Evolutionary conservation across 2,329 filamentous ascomycete genomes (phyloP), one percentile per base, ranked within the genome.

Genomic region (Epicoccum sorghinum): DNA sequence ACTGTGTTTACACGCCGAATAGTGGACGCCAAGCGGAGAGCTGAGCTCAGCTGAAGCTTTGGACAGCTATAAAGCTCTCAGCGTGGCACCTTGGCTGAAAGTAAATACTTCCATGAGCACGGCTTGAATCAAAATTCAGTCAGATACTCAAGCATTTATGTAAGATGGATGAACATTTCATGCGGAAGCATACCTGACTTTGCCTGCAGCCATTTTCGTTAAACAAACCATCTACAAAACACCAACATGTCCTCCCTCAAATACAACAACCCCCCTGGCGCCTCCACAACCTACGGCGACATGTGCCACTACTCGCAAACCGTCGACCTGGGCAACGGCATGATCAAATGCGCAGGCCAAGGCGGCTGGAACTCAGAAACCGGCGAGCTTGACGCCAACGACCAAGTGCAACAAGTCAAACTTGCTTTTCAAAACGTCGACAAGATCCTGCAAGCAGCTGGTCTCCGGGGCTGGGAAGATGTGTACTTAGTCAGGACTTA

Each of bases 391-490:
- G 46, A 48, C 10, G 22, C 32, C 4, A 36, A 25, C 9, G 38
- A 42, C 18, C 29, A 22, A 3, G 22, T n/a, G 3, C 22, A 38
- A 10, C 47, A 51, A 14, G 32, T 51, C 3, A 9, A 33, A 10
- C 35, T 44, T 7, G 47, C 47, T 12, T 39, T 45, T 13, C 24
- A 44, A n/a, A 51, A 51, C 18, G 40, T 51, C 22, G 47, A 51
- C 35, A 23, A 30, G 9, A 18, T 43, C 3, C 40, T 51, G 0
- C 18, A 38, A 7, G 33, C 32, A 3, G 33, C 40, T n/a, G 47
- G 47, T n/a, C 29, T 44, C 12, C 47, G 40, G 4, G 47, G 47
- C 2, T 51, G 40, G 47, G 47, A 51, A 12, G 47, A 51, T 29
- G 40, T 51, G 4, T 51, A 51, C n/a, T 7, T 51, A 25, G 18